These are phyloP conservation scores for Colletotrichum aenigma DNA, from an alignment of 2,329 filamentous ascomycete species.

Conservation along the genomic window DNA sequence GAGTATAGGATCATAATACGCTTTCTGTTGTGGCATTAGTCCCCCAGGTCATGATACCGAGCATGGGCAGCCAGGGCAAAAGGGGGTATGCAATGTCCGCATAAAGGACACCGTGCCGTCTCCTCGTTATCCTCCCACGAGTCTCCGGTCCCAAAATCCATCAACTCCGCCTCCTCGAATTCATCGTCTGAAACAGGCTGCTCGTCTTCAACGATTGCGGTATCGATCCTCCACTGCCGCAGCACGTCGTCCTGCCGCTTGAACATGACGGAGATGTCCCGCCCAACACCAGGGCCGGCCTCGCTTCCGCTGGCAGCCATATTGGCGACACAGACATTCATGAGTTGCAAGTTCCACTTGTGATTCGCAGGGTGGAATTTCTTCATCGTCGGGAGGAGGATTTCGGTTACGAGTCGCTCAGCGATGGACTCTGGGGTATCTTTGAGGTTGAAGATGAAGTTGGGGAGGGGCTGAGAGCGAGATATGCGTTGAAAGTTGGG, in stretches of 20 bases:
- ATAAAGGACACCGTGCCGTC: conserved; percentile 45
- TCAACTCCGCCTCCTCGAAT: conserved; percentile 24
- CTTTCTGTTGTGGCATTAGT: background rate
- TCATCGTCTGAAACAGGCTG: conserved; percentile 20
- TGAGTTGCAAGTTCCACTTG: conserved; percentile 78
- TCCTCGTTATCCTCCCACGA: conserved; percentile 27
- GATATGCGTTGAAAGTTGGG: conserved; percentile 74
- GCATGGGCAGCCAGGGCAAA: conserved; percentile 65
- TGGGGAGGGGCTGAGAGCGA: conserved; percentile 74
- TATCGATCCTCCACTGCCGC: conserved; percentile 67
- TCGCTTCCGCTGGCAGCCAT: conserved; percentile 68
- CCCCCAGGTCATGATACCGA: conserved; percentile 50
- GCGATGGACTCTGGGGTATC: conserved; percentile 64
- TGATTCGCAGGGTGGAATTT: conserved; percentile 71
- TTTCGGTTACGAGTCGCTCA: conserved; percentile 71
- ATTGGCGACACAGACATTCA: conserved; percentile 89
- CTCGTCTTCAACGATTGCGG: conserved; percentile 17
- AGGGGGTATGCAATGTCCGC: conserved; percentile 56
- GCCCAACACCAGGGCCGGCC: conserved; percentile 59
- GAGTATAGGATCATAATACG: background rate
- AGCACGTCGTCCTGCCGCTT: conserved; percentile 72
- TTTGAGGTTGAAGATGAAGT: conserved; percentile 71
- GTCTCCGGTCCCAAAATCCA: conserved; percentile 32
- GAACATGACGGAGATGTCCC: conserved; percentile 87
- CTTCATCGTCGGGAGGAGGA: conserved; percentile 73